Base-by-base conservation (phyloP, 805 yeast genomes). In the Candida silvatica region DNA sequence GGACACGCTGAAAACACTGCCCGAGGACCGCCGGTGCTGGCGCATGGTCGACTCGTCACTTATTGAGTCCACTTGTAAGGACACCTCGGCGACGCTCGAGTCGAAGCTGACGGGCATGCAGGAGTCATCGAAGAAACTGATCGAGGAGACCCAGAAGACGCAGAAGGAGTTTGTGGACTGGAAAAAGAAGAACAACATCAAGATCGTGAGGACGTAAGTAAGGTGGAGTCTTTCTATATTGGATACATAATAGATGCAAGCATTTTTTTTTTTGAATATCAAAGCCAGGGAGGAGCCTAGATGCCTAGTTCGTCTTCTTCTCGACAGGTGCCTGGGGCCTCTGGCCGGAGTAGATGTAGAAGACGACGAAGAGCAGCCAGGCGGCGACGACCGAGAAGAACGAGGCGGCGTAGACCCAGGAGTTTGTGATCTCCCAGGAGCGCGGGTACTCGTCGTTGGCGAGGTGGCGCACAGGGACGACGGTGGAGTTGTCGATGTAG, bases 371-470 rank as follows among this genome's bases (percentile, higher is more conserved):
- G 19, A 75, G 44, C 31, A 86, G 52, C 94, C 96, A 92, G 1
- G 80, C 82, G 18, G 61, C 48, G 20, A 80, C 74, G 17, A 94
- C 95, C 23, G 78, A 61, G 3, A 58, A 60, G 12, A 88, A 78
- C 32, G 87, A 70, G 17, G 82, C 67, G 41, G 90, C 60, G 56
- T 92, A 92, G 34, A 88, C 86, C 94, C 96, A 86, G 2, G 97
- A 74, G 58, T 88, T 88, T 20, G 95, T 68, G 50, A 92, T 90
- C 41, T 82, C 84, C 90, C 92, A 92, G 29, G 94, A 80, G 59
- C 97, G 75, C 41, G 80, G 78, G 65, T 77, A 92, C 64, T 94
- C 98, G 55, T 92, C 94, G 57, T 88, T 90, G 40, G 97, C 97
- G 50, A 84, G 70, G 58, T 92, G 97, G 58, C 97, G 77, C 31